Percentiles rank a stretch among this genome's conserved stretches.
Conservation (phyloP, 208 protist species). For the Leishmania guyanensis region DNA sequence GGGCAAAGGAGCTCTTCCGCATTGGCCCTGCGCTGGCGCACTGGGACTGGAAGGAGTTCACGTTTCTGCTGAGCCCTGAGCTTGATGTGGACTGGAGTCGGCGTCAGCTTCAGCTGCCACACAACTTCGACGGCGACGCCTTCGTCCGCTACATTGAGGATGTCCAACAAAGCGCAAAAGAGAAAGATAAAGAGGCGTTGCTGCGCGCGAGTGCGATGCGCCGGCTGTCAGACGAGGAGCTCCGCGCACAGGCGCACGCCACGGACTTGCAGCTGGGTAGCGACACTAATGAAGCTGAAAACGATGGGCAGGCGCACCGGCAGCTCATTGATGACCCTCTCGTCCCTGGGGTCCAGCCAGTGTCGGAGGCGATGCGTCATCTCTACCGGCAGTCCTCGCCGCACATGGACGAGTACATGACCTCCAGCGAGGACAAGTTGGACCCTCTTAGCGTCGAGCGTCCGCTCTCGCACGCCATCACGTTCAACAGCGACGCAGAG, state of each 20-base stretch:
- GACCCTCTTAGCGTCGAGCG: constrained; percentile 85
- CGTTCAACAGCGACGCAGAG: constrained; percentile 89
- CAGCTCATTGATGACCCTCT: constrained; percentile 15
- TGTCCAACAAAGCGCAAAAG: constrained; percentile 77
- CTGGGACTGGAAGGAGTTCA: constrained; percentile 92
- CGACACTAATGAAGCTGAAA: background rate
- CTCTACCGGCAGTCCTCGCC: constrained; percentile 66
- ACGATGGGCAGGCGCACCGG: constrained; percentile 8
- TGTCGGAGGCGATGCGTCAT: constrained; percentile 37
- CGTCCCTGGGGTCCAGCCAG: constrained; percentile 24
- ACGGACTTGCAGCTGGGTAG: constrained; percentile 57
- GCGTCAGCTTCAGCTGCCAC: constrained; percentile 70
- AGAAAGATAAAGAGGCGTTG: constrained; percentile 53
- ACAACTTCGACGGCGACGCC: constrained; percentile 89
- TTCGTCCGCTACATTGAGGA: constrained; percentile 89
- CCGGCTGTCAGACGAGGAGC: constrained; percentile 43
- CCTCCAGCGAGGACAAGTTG: constrained; percentile 55
- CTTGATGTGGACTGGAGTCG: constrained; percentile 85
- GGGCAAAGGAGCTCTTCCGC: constrained; percentile 89
- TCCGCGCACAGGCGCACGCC: constrained; percentile 46
- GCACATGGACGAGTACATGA: constrained; percentile 87
- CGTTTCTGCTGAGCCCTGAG: constrained; percentile 75
- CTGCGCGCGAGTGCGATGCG: constrained; percentile 65
- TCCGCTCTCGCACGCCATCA: constrained; percentile 78
- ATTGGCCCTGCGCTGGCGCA: constrained; percentile 73